Conservation (phyloP, 345 rosid genomes). For the Eucalyptus microcorys region DNA sequence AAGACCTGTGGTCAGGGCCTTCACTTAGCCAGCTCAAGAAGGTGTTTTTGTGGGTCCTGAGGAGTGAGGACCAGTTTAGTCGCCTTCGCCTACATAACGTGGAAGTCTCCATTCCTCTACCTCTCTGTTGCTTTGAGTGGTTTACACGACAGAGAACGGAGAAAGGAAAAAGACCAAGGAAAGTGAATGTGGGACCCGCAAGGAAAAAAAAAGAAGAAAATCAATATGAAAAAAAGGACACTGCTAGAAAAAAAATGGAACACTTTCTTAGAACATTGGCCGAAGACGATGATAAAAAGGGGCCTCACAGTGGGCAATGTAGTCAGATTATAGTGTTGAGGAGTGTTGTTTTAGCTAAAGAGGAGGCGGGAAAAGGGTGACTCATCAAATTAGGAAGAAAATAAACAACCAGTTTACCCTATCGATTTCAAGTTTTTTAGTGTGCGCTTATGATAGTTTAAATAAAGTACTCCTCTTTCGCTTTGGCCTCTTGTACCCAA, state of each 20-base stretch:
- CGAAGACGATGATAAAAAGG: no score
- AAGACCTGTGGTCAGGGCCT: background rate
- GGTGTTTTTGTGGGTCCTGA: background rate
- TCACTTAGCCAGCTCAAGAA: background rate
- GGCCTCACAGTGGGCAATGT: background rate
- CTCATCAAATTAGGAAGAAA: background rate
- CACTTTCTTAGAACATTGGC: background rate
- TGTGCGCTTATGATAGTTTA: no score
- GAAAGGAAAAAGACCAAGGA: background rate
- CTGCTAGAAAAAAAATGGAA: background rate
- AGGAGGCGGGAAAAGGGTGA: background rate
- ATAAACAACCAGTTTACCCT: background rate
- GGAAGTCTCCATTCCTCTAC: background rate
- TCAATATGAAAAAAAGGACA: background rate
- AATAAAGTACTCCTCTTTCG: background rate
- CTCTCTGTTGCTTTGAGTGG: background rate
- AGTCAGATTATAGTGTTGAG: background rate
- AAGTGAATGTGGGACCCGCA: background rate
- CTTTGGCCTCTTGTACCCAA: background rate
- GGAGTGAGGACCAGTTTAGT: background rate
- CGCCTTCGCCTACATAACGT: background rate
- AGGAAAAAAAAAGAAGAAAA: background rate
- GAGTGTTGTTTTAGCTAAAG: background rate
- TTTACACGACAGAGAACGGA: background rate
- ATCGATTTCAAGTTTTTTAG: background rate